phyloP scores from a whole-genome alignment of 805 yeast species.

The Scheffersomyces stipitis region DNA sequence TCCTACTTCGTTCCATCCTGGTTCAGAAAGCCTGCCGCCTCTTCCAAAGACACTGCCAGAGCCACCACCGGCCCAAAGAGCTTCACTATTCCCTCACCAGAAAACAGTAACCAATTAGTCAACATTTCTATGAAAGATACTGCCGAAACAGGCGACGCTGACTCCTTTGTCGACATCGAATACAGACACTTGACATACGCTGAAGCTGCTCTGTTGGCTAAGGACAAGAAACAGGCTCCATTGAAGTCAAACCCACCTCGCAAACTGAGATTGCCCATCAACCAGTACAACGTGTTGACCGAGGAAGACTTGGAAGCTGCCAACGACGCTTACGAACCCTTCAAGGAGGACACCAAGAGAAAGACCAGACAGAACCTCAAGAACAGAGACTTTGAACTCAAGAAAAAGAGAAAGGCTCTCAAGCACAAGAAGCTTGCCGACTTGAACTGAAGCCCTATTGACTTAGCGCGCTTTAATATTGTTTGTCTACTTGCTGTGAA shows the following conservation, averaged over 20 bases:
- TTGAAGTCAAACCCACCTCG: slow-evolving; percentile 6
- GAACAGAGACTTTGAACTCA: slow-evolving; percentile 17
- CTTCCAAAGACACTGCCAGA: slow-evolving; percentile 4
- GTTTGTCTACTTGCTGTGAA: too few species aligned
- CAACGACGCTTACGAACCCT: slow-evolving; percentile 12
- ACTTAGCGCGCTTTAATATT: not conserved
- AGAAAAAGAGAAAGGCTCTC: slow-evolving; percentile 11
- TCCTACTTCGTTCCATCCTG: slow-evolving; percentile 8
- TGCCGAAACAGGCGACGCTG: slow-evolving; percentile 19
- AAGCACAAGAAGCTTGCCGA: slow-evolving; percentile 1
- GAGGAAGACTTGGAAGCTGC: slow-evolving; percentile 9
- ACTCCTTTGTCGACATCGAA: slow-evolving; percentile 37
- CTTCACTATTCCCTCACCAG: slow-evolving; percentile 28
- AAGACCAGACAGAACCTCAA: slow-evolving; percentile 12
- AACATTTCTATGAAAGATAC: slow-evolving; percentile 34
- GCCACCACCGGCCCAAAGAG: slow-evolving; percentile 21
- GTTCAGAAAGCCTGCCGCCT: slow-evolving; percentile 11
- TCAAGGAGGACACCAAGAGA: slow-evolving; percentile 19
- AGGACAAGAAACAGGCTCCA: slow-evolving; percentile 19
- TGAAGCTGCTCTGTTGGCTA: slow-evolving; percentile 40
- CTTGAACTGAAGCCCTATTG: not conserved
- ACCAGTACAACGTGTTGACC: slow-evolving; percentile 16
- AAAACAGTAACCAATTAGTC: slow-evolving; percentile 25
- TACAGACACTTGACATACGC: slow-evolving; percentile 41
- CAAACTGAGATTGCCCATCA: slow-evolving; percentile 9